Percentiles rank a stretch among this genome's conserved stretches.
phyloP scores from a whole-genome alignment of 2,329 filamentous ascomycete species.

The Fusarium sp. region DNA sequence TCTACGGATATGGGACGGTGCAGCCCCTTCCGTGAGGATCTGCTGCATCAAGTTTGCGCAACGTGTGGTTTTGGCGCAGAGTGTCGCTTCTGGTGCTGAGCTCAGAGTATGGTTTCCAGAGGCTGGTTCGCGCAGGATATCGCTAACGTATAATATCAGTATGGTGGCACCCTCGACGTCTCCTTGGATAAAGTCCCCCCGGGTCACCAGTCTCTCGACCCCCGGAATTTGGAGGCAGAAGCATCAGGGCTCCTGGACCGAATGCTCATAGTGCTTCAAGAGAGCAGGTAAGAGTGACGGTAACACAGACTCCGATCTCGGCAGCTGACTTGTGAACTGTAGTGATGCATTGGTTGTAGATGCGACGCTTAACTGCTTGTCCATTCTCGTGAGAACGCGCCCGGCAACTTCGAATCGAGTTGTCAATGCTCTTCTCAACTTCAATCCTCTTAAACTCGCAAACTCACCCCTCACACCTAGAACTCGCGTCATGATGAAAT shows the following conservation, averaged over 20 bases:
- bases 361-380: slow-evolving; percentile 89
- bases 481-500: slow-evolving; percentile 85
- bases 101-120: slow-evolving; percentile 72
- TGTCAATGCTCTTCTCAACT: slow-evolving; percentile 85
- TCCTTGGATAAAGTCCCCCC: slow-evolving; percentile 87
- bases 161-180: slow-evolving; percentile 73
- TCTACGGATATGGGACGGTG: slow-evolving; percentile 86
- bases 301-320: background rate
- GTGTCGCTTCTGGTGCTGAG: slow-evolving; percentile 83
- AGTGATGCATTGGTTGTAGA: slow-evolving; percentile 92
- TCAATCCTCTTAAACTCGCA: slow-evolving; percentile 89
- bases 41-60: slow-evolving; percentile 99
- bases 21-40: slow-evolving; percentile 81
- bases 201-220: slow-evolving; percentile 83
- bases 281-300: slow-evolving; percentile 74
- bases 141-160: slow-evolving; percentile 49
- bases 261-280: slow-evolving; percentile 86
- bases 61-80: slow-evolving; percentile 91
- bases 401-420: slow-evolving; percentile 88
- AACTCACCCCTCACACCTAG: slow-evolving; percentile 82
- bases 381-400: slow-evolving; percentile 83
- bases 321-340: slow-evolving; percentile 28
- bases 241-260: slow-evolving; percentile 91
- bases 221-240: slow-evolving; percentile 89
- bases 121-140: background rate